Evolutionary conservation across 345 rosid genomes (phyloP).

Genomic region (Arabidopsis arenosa): DNA sequence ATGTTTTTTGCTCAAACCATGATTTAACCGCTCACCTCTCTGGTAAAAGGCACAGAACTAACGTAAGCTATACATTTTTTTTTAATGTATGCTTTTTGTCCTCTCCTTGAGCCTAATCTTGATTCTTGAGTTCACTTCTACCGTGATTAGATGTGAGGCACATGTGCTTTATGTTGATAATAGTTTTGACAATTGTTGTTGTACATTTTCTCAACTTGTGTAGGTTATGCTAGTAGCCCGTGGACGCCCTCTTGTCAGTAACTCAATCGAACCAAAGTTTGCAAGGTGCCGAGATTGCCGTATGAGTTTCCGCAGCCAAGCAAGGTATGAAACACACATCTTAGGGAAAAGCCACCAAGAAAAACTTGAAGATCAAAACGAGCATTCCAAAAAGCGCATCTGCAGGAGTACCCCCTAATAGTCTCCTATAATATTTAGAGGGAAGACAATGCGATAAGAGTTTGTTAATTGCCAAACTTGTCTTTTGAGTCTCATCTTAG

Average conservation of each 20-base stretch:
- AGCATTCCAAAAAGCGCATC: background rate
- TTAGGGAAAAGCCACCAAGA: background rate
- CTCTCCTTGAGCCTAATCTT: background rate
- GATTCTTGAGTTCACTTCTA: no score
- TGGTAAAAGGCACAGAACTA: conserved; percentile 32
- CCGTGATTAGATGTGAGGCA: background rate
- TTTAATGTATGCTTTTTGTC: background rate
- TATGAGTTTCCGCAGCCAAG: background rate
- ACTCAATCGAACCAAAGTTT: background rate
- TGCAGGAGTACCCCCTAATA: background rate
- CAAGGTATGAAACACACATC: background rate
- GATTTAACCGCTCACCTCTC: conserved; percentile 6
- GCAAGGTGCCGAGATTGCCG: background rate
- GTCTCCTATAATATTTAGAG: background rate
- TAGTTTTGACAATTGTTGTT: background rate
- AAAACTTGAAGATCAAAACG: background rate
- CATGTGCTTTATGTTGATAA: background rate
- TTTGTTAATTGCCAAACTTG: background rate
- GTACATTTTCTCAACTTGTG: no score
- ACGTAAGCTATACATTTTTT: no score
- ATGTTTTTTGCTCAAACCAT: conserved; percentile 50
- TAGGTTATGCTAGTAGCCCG: background rate
- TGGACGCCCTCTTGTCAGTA: background rate
- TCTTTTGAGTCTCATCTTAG: background rate
- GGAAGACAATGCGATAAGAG: background rate